A percentile compares a stretch with the other conserved stretches of the same genome.
Evolutionary conservation across 108 stramenopile species (phyloP).

Genomic region (Cyclotella atomus): DNA sequence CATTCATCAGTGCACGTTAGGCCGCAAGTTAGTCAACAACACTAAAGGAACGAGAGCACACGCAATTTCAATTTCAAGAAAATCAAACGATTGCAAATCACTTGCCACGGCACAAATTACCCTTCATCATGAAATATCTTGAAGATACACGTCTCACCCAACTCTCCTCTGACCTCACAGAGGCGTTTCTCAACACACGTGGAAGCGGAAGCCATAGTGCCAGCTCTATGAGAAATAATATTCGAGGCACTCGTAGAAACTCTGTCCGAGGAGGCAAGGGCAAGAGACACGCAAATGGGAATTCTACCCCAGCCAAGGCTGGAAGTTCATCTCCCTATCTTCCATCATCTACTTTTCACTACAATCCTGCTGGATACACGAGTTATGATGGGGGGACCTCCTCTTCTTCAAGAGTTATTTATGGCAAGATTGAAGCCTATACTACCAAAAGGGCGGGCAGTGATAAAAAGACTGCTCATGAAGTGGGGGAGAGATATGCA

Average conservation of each 20-base stretch:
- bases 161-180: conserved; percentile 73
- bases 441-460: conserved; percentile 83
- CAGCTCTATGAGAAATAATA: conserved; percentile 2
- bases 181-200: conserved; percentile 52
- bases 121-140: conserved; percentile 75
- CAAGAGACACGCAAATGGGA: background rate
- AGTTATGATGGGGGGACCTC: conserved; percentile 25
- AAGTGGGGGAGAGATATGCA: conserved; percentile 75
- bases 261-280: conserved; percentile 6
- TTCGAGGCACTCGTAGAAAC: background rate
- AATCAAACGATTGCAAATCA: background rate
- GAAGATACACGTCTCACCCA: conserved; percentile 78
- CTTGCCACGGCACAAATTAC: background rate
- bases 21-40: too few species aligned
- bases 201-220: conserved; percentile 16
- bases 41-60: too few species aligned
- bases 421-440: conserved; percentile 86
- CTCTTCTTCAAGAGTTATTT: conserved; percentile 68
- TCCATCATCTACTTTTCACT: conserved; percentile 21
- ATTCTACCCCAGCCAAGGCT: conserved; percentile 2
- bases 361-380: conserved; percentile 41
- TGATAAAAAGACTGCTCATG: conserved; percentile 86
- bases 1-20: background rate
- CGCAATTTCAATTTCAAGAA: background rate
- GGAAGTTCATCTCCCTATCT: conserved; percentile 19